These are phyloP conservation scores for Hypomyces rosellus DNA, from an alignment of 2,329 filamentous ascomycete genomes.

Conservation along the genomic window DNA sequence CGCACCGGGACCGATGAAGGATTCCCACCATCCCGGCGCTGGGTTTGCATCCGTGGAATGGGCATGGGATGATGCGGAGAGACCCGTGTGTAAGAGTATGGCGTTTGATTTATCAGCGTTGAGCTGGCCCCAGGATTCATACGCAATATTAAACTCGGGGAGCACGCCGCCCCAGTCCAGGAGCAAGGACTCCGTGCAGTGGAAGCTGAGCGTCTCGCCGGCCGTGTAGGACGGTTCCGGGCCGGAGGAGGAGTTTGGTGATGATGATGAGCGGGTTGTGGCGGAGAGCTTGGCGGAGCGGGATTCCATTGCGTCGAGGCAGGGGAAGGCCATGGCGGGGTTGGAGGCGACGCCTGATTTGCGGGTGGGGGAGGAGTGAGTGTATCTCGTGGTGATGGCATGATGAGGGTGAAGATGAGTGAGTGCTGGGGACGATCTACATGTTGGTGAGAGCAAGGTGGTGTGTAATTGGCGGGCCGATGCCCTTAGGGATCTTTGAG, in stretches of 20 bases:
- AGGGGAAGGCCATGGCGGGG: constrained; percentile 82
- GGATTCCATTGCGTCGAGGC: constrained; percentile 76
- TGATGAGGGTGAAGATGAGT: constrained; percentile 30
- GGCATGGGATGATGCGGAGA: constrained; percentile 96
- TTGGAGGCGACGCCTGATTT: constrained; percentile 53
- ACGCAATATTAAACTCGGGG: constrained; percentile 81
- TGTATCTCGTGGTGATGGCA: neutral
- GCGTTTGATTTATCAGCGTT: constrained; percentile 80
- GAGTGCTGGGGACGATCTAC: constrained; percentile 30
- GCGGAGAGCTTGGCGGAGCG: constrained; percentile 68
- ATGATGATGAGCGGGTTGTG: constrained; percentile 3
- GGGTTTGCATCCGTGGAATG: constrained; percentile 84
- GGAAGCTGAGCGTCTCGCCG: constrained; percentile 74
- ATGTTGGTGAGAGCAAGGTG: constrained; percentile 28
- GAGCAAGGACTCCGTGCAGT: constrained; percentile 65
- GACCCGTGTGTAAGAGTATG: constrained; percentile 85
- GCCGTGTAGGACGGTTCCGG: constrained; percentile 93
- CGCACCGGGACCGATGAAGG: constrained; percentile 84
- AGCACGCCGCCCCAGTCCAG: constrained; percentile 96
- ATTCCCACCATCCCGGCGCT: constrained; percentile 97
- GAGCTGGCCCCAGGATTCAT: constrained; percentile 83
- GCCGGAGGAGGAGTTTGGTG: constrained; percentile 55
- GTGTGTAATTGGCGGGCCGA: constrained; percentile 10
- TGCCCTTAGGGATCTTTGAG: constrained; percentile 8
- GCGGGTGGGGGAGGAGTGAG: constrained; percentile 17